Base-by-base conservation (phyloP, 2,329 filamentous ascomycete genomes). In the Xylaria sp. region DNA sequence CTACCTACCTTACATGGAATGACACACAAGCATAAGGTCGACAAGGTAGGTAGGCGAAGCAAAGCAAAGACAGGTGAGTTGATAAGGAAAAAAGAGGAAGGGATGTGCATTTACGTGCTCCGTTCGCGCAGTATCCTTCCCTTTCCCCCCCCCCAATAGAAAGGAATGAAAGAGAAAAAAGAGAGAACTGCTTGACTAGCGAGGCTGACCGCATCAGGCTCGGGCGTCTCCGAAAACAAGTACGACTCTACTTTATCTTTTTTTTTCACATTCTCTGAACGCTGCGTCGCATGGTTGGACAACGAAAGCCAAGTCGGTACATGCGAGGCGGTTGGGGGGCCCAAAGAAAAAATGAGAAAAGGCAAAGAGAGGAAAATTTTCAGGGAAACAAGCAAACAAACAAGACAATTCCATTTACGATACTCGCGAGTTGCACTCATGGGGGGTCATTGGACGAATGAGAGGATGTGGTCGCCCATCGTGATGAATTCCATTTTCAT, bases 171-270 rank as follows among this genome's bases (percentile, higher is more conserved):
- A 46, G 52, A 53, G 16, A 37, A 44, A 44, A 48, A 11, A 44
- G 37, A 39, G 37, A 13, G 37, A 9, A 37, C 34, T 11, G 42
- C 42, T 46, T 6, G 23, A 46, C 42, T 51, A 59, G 52, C 59
- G 54, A 59, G 62, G 62, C 59, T 63, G 62, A 62, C 62, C 54
- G 57, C 59, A 48, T 54, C 55, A 63, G 59, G 59, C 57, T 62
- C 62, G 62, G 62, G 59, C 62, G 59, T 62, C 59, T 54, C 62
- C 62, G 62, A 63, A 13, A 61, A 34, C 16, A 34, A 11, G 53
- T 59, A 48, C 48, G 49, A 60, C 55, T 13, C 11, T 35, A 6
- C 30, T 5, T 34, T 8, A 8, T 51, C 13, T 16, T n/a, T 51
- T 34, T 34, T n/a, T 48, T 19, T 59, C 59, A 42, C 37, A 10